Evolutionary conservation across 441 rosid species (phyloP), one percentile per base, ranked within the genome.

Genomic region (Erodium chrysanthum): DNA sequence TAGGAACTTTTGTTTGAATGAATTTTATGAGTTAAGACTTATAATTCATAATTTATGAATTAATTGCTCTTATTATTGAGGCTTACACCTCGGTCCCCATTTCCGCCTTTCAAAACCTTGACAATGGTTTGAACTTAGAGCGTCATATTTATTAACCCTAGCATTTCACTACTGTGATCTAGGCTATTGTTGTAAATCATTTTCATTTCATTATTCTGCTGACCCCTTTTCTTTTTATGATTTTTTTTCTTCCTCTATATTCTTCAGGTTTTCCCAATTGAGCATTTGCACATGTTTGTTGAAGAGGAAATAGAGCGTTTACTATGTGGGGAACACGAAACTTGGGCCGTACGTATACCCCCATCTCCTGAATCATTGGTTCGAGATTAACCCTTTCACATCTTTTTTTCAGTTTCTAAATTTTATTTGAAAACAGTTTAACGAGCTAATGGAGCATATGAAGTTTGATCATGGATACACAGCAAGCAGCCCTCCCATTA

Each of bases 391-490:
- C n/a, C 66, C 66, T 68, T 44, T 61, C 67, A 65, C 74, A 64
- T 52, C 73, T 17, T 42, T 4, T 4, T 50, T 70, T 7, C 15
- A 54, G 20, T 71, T 5, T 23, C 12, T 35, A 20, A 9, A 15
- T 15, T 11, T 61, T 67, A n/a, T 76, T 67, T 65, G 31, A 50
- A 2, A 48, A 79, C 92, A 91, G 96, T 81, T 79, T 72, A 84
- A 83, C 72, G 96, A 91, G 77, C 86, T 91, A 42, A 72, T 84
- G 84, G 97, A 95, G 77, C 92, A 95, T 78, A 81, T 95, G 77
- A 95, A 95, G 86, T 91, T 91, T 50, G 99, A 95, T 83, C 99
- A 95, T 70, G 99, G 97, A 78, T 95, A 95, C 78, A 90, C 99
- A 18, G 89, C 92, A 27, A 90, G 99, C 84, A 91, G 99, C 80